Conservation (phyloP, 495 filamentous ascomycete genomes). For the Geoglossum glabrum region DNA sequence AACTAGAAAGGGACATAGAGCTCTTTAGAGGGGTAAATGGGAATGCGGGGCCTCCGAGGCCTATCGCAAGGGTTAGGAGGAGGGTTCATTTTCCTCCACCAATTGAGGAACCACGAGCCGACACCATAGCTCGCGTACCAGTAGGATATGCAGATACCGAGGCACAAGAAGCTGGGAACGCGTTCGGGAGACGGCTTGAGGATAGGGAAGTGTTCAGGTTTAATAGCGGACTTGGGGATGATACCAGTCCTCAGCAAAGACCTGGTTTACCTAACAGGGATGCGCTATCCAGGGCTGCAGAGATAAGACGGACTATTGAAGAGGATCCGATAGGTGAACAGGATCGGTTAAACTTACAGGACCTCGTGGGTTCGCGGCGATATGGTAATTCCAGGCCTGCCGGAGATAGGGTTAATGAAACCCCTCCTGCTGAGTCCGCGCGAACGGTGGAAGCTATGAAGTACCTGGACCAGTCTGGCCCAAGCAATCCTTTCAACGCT, state of each 20-base stretch:
- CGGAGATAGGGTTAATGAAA: slow-evolving; percentile 7
- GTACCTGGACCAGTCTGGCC: not conserved
- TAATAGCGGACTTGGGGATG: not conserved
- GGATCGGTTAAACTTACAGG: slow-evolving; percentile 9
- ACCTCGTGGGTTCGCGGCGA: slow-evolving; percentile 14
- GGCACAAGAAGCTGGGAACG: not conserved
- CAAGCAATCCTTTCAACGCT: not conserved
- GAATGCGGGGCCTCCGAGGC: not conserved
- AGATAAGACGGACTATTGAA: slow-evolving; percentile 22
- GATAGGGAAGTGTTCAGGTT: slow-evolving; percentile 1
- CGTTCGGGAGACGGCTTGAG: not conserved
- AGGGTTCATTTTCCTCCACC: not conserved
- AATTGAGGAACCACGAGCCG: not conserved
- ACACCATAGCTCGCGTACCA: not conserved
- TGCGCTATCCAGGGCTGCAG: slow-evolving; percentile 16
- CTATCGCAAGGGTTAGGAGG: not conserved
- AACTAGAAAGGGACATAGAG: not conserved
- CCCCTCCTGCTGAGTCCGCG: not conserved
- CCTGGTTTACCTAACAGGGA: slow-evolving; percentile 11
- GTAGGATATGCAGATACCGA: not conserved
- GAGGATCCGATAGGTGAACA: slow-evolving; percentile 9
- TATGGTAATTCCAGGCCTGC: slow-evolving; percentile 8
- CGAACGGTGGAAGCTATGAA: slow-evolving; percentile 6
- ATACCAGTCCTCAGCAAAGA: not conserved
- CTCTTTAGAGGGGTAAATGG: not conserved